Base-by-base conservation (phyloP, 345 rosid genomes). In the Dipteronia dyeriana region DNA sequence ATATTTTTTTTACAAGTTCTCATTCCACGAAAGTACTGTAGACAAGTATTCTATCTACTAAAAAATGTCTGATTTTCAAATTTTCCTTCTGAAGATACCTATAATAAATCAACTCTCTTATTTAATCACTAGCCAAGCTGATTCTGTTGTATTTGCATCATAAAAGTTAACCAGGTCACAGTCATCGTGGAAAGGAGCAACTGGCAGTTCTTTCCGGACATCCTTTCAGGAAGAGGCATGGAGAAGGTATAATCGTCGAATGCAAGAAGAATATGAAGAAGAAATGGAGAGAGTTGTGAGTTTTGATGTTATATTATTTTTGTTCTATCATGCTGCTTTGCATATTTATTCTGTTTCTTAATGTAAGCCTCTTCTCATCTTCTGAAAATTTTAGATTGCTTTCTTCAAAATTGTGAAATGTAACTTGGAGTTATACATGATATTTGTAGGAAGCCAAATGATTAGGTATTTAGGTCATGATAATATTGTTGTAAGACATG, bases 211-310 rank as follows among this genome's bases (percentile, higher is more conserved):
- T 78, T 96, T 91, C 70, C 86, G 97, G 69, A 81, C 93, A 75
- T 54, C 89, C 77, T 92, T 85, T 80, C 97, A 87, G 75, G 99
- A 93, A 87, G 98, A 94, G 78, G 89, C 97, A 13, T 88, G 95
- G 95, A 94, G 84, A 89, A 94, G 90, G 85, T 88, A 96, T 75
- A 88, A 91, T 74, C 91, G 91, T 69, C 85, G 98, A 75, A 88
- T 93, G 98, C 94, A 90, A 81, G 98, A 96, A 79, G 98, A 91
- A 78, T 96, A 91, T 53, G 99, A 96, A 83, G 97, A 96, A 79
- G 98, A 96, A 85, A 80, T 91, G 87, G 98, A 96, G 88, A 92
- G 99, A 91, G 95, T 96, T 83, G 99, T 95, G 81, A 88, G 94
- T 85, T 71, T 70, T 77, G 31, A 25, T 49, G 74, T 20, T 56